A percentile compares a stretch with the other conserved stretches of the same genome.
phyloP scores from a whole-genome alignment of 2,329 filamentous ascomycete species.

The Epichloe typhina region DNA sequence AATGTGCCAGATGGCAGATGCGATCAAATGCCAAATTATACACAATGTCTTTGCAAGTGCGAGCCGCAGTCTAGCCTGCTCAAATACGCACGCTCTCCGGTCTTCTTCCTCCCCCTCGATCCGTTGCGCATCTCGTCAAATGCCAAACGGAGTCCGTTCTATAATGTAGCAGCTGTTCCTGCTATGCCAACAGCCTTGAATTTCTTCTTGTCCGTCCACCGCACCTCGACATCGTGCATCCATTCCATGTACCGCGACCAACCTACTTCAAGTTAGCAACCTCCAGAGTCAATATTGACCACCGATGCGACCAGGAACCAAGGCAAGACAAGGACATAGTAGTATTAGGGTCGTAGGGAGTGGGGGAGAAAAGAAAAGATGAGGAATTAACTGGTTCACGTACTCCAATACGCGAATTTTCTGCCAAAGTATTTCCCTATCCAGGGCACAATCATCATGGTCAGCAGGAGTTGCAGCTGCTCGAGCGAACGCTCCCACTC shows the following conservation, averaged over 20 bases:
- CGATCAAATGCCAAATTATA: background rate
- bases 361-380: background rate
- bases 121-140: background rate
- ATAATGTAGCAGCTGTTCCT: constrained; percentile 46
- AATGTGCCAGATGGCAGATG: background rate
- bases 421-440: constrained; percentile 88
- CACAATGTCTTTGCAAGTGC: background rate
- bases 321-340: background rate
- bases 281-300: background rate
- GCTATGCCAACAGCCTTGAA: constrained; percentile 52
- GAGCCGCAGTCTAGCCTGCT: background rate
- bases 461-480: constrained; percentile 83
- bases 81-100: background rate
- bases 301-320: background rate
- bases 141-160: constrained; percentile 6
- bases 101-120: background rate
- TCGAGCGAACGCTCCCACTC: constrained; percentile 94
- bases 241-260: constrained; percentile 93
- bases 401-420: constrained; percentile 95
- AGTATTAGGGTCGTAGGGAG: background rate
- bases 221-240: constrained; percentile 70
- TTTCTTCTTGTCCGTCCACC: constrained; percentile 45
- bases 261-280: constrained; percentile 35
- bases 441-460: constrained; percentile 90
- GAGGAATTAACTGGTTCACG: background rate